Conservation (phyloP, 495 filamentous ascomycete species). For the Aspergillus steynii region DNA sequence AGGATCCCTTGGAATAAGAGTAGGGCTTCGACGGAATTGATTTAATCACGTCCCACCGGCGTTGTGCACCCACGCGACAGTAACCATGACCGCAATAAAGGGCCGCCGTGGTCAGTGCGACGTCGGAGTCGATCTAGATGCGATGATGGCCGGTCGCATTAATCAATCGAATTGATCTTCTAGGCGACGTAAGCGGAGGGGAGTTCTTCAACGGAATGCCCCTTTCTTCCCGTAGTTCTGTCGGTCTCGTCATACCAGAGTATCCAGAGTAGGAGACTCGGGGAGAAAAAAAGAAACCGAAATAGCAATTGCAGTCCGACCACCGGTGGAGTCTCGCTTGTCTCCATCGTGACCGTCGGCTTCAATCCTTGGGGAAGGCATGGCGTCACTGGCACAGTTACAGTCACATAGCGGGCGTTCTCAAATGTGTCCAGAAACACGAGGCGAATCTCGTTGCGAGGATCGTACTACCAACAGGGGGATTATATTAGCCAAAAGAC, state of each 20-base stretch:
- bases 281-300: neutral
- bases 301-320: neutral
- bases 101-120: neutral
- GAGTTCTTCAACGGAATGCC: too few relatives aligned
- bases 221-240: neutral
- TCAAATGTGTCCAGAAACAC: neutral
- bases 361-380: too few relatives aligned
- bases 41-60: neutral
- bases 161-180: neutral
- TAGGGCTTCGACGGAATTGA: neutral
- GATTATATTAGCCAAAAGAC: neutral
- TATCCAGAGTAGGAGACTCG: neutral
- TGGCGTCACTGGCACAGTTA: too few relatives aligned
- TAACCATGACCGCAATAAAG: neutral
- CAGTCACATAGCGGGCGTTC: too few relatives aligned
- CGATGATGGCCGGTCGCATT: neutral
- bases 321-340: neutral
- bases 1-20: neutral
- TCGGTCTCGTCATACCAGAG: too few relatives aligned
- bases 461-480: neutral
- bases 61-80: neutral
- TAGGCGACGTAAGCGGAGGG: neutral
- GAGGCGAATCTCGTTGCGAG: neutral
- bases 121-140: neutral
- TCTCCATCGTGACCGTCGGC: neutral